phyloP scores from a whole-genome alignment of 2,329 filamentous ascomycete species.

The Colletotrichum sansevieriae region DNA sequence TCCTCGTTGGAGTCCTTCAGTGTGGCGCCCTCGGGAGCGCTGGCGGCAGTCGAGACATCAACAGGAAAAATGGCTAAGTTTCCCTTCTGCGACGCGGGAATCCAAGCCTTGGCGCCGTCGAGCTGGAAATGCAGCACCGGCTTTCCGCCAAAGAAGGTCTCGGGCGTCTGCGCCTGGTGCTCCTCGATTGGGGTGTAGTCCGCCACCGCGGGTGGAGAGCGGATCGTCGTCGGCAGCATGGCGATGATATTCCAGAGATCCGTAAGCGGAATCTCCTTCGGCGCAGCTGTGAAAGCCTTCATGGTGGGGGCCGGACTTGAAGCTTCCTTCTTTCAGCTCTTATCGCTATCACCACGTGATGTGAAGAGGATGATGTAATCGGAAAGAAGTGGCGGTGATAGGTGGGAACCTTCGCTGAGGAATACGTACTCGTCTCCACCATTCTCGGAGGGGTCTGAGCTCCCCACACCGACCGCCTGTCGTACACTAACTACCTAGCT shows the following conservation, averaged over 20 bases:
- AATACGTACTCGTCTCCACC: neutral
- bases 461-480: constrained; percentile 22
- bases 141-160: constrained; percentile 78
- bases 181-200: constrained; percentile 76
- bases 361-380: neutral
- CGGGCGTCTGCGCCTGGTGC: constrained; percentile 79
- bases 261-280: constrained; percentile 34
- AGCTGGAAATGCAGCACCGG: constrained; percentile 78
- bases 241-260: constrained; percentile 32
- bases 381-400: neutral
- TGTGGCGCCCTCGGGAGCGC: constrained; percentile 49
- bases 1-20: constrained; percentile 53
- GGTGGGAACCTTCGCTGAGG: neutral
- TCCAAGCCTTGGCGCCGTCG: constrained; percentile 67
- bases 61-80: constrained; percentile 67
- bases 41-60: constrained; percentile 50
- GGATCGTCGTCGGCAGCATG: constrained; percentile 68
- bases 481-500: neutral
- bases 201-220: constrained; percentile 65
- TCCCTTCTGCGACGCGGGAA: constrained; percentile 67
- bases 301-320: neutral
- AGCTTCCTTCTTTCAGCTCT: constrained; percentile 33
- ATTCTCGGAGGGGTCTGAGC: constrained; percentile 29
- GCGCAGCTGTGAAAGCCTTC: constrained; percentile 22
- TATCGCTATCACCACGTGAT: constrained; percentile 44